A percentile compares a stretch with the other conserved stretches of the same genome.
These are phyloP conservation scores for Friedmanniomyces simplex DNA, from an alignment of 495 filamentous ascomycete species.

Conservation along the genomic window DNA sequence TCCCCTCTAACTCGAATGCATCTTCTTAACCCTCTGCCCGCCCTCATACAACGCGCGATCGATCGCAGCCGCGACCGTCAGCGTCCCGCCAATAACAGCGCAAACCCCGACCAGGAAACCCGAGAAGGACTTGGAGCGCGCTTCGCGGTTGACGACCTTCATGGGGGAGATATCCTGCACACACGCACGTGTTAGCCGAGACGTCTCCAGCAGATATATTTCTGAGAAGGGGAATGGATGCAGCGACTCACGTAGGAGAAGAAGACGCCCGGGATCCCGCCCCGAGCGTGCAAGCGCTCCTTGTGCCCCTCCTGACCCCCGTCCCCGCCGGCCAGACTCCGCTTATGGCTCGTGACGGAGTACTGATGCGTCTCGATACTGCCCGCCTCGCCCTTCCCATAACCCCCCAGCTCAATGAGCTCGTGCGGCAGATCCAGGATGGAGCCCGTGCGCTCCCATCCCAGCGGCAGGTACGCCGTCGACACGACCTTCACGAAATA, in stretches of 20 bases:
- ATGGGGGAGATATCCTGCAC: conserved; percentile 90
- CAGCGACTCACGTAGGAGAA: conserved; percentile 81
- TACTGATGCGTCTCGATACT: conserved; percentile 97
- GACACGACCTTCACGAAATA: conserved; percentile 98
- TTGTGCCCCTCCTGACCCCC: conserved; percentile 78
- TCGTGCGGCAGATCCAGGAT: conserved; percentile 42
- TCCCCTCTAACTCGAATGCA: conserved; percentile 41
- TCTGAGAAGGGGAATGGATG: too few species aligned
- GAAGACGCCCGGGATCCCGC: conserved; percentile 94
- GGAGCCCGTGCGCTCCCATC: conserved; percentile 49
- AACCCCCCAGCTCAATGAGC: conserved; percentile 49
- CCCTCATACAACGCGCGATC: conserved; percentile 92
- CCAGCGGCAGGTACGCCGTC: conserved; percentile 85
- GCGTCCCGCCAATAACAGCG: conserved; percentile 84
- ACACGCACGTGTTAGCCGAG: conserved; percentile 6
- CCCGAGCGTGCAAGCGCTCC: conserved; percentile 75
- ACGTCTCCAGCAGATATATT: too few species aligned
- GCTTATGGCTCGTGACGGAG: conserved; percentile 88
- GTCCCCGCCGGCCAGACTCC: conserved; percentile 69
- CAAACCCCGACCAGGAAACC: conserved; percentile 90
- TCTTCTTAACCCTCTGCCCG: conserved; percentile 68
- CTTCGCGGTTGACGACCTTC: conserved; percentile 98
- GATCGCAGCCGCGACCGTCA: conserved; percentile 90
- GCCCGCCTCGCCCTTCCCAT: conserved; percentile 53
- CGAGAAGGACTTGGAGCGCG: conserved; percentile 71